phyloP scores from a whole-genome alignment of 2,329 filamentous ascomycete genomes.

The Talaromyces sp. region DNA sequence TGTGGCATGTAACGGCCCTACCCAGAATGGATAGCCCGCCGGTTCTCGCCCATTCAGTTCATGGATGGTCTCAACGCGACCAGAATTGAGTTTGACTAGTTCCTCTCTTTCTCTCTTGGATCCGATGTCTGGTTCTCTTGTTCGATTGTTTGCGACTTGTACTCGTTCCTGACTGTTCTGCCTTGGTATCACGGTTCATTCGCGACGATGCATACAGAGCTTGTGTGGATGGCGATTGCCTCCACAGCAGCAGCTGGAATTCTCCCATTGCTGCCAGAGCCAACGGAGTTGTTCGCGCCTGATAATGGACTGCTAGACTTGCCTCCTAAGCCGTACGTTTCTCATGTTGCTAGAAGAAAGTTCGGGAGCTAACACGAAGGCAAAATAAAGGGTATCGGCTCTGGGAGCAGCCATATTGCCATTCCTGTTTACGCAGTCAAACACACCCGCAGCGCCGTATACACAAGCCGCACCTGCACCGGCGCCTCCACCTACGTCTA shows the following conservation, averaged over 20 bases:
- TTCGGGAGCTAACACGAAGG: background rate
- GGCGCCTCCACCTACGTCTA: no score
- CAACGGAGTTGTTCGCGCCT: slow-evolving; percentile 13
- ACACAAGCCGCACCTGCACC: slow-evolving; percentile 1
- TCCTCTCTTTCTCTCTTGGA: background rate
- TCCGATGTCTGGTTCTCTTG: background rate
- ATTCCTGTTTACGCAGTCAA: slow-evolving; percentile 5
- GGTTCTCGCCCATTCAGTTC: background rate
- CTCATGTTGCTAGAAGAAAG: background rate
- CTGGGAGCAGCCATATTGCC: slow-evolving; percentile 9
- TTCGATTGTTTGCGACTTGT: background rate
- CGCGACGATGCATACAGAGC: slow-evolving; percentile 16
- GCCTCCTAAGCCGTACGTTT: slow-evolving; percentile 14
- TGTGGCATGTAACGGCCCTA: slow-evolving; percentile 6
- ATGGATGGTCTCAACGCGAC: background rate
- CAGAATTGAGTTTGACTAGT: background rate
- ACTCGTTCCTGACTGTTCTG: background rate
- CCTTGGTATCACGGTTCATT: background rate
- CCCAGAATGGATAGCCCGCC: background rate
- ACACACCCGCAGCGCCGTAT: background rate
- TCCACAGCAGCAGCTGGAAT: slow-evolving; percentile 15
- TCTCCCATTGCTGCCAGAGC: slow-evolving; percentile 16
- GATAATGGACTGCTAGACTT: slow-evolving; percentile 6
- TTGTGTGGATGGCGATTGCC: slow-evolving; percentile 17
- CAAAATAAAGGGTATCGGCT: slow-evolving; percentile 7